Base-by-base conservation (phyloP, 108 stramenopile species). In the Tribonema minus region DNA sequence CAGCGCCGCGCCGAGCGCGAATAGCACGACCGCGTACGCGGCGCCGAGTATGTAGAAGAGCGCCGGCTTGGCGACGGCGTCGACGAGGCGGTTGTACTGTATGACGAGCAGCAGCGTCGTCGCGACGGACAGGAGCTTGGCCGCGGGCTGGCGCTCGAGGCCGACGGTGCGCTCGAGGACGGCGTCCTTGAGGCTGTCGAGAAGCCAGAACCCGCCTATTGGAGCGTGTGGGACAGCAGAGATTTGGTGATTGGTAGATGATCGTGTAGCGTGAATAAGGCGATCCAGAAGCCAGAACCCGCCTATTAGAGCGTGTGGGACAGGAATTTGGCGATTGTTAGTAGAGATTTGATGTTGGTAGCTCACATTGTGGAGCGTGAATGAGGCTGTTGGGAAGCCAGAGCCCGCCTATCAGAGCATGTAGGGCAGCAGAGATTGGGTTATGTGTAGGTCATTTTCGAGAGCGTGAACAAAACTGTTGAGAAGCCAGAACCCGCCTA, bases 151-250 rank as follows among this genome's bases (percentile, higher is more conserved):
- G 26, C 34, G 60, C 35, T 83, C 76, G 2, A 85, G 37, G 4
- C 84, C 84, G 1, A 82, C 81, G n/a, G 77, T 82, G 3, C 71
- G 33, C 70, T 75, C 77, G 26, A 85, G 62, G 7, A 85, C 81
- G 5, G 82, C 58, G 33, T 85, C 84, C 34, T 85, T 85, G 34
- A 85, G 31, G 31, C 75, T 72, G 61, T 85, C 84, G 7, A 85
- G 78, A 68, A 85, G 69, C 84, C 84, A 85, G 71, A 85, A 85
- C 9, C 81, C 81, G 62, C 80, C 81, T n/a, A 81, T 79, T 15
- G 46, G 15, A 54, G 46, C 15, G 20, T 15, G 9, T 54, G 20
- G 20, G 15, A 54, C 9, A 54, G 46, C 20, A 54, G 20, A 54
- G 46, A n/a, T n/a, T n/a, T n/a, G n/a, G n/a, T n/a, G n/a, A n/a